phyloP scores from a whole-genome alignment of 257 asterid species.

The Rubia yunnanensis region DNA sequence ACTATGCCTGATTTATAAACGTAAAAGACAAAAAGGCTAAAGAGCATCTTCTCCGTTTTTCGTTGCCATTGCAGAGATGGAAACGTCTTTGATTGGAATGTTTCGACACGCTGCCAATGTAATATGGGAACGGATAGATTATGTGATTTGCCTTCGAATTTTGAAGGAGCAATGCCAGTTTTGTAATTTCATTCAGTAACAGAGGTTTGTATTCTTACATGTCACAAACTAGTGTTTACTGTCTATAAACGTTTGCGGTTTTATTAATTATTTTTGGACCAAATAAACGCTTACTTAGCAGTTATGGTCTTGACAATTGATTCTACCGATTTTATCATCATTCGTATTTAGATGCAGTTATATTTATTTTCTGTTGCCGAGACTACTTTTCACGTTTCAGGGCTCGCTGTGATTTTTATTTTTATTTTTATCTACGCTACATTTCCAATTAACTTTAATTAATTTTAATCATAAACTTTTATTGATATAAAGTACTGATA shows the following conservation, averaged over 20 bases:
- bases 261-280: background rate
- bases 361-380: no score
- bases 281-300: background rate
- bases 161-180: slow-evolving; percentile 5
- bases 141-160: slow-evolving; percentile 1
- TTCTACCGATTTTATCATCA: background rate
- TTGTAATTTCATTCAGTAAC: background rate
- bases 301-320: background rate
- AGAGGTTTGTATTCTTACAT: background rate
- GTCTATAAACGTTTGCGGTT: background rate
- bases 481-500: no score
- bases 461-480: no score
- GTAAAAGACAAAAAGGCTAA: slow-evolving; percentile 8
- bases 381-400: no score
- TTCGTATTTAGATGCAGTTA: background rate
- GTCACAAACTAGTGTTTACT: background rate
- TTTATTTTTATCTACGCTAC: no score
- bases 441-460: no score
- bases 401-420: no score
- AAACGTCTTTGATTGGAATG: slow-evolving; percentile 13
- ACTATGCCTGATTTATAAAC: slow-evolving; percentile 41
- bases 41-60: slow-evolving; percentile 17
- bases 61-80: slow-evolving; percentile 46
- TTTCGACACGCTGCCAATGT: slow-evolving; percentile 5
- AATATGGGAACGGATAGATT: slow-evolving; percentile 6